Base-by-base conservation (phyloP, 1,284 basidiomycete species). In the Laetiporus sulphureus region DNA sequence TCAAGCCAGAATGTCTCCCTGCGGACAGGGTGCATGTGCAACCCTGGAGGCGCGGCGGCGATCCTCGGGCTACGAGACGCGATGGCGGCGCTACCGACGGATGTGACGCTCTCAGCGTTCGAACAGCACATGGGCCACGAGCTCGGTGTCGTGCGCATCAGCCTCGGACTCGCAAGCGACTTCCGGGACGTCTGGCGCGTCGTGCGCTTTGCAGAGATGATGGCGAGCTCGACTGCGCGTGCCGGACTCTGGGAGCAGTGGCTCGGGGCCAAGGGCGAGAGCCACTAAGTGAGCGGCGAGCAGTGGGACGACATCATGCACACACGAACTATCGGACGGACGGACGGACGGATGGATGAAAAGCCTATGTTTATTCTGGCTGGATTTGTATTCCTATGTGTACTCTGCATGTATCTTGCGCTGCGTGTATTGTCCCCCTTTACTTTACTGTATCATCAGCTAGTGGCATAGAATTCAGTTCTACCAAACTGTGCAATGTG, bases 11-110 rank as follows among this genome's bases (percentile, higher is more conserved):
- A 69, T 41, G 79, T 91, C 46, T 85, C 85, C 10, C 63, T 91
- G 13, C 76, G 87, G 32, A 86, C 86, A 1, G 87, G 87, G 0
- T 90, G 87, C 57, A 82, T 91, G 73, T 91, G 88, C 55, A 90
- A 90, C 49, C 83, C 87, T 4, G 87, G 87, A 5, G 86, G 79
- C 10, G 83, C 84, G 0, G 78, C 83, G 0, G 73, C 79, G 2
- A 64, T 87, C 4, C 69, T 88, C 3, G 81, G 78, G 0, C 72
- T 88, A 24, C 64, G 77, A 44, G 67, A 72, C n/a, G 69, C 78
- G 45, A 89, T 89, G 83, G 63, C 67, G n/a, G 61, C 59, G 12
- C 67, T 87, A 0, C 75, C 72, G 45, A 63, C 69, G 1, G 79
- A 80, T 4, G 71, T 76, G 21, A 81, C 75, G 4, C 68, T 83